These are phyloP conservation scores for Vitis cinerea DNA, from an alignment of 164 flowering plant genomes.

Conservation along the genomic window DNA sequence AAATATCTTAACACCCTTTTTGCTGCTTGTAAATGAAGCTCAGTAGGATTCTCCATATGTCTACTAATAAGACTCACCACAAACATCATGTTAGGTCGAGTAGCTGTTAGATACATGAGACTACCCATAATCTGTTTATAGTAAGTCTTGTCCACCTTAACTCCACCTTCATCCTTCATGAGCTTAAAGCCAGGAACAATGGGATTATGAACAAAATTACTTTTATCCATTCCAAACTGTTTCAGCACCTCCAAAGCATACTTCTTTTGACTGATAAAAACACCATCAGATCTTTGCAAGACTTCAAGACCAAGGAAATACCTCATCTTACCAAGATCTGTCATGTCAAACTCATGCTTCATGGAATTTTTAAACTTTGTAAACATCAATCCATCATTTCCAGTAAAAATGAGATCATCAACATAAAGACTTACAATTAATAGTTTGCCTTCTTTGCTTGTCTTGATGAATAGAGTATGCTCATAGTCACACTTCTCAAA, in stretches of 20 bases:
- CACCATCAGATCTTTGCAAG: too few relatives aligned
- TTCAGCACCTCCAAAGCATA: background rate
- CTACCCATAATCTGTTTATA: background rate
- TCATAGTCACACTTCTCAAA: too few relatives aligned
- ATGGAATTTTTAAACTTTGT: too few relatives aligned
- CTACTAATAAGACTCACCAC: too few relatives aligned
- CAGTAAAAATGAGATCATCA: background rate
- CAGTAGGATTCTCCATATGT: too few relatives aligned
- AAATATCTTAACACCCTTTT: too few relatives aligned
- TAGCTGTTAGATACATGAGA: background rate
- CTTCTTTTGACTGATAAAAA: background rate
- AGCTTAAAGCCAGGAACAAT: too few relatives aligned
- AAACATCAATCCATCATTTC: background rate
- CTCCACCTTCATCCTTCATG: background rate
- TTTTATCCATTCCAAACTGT: background rate
- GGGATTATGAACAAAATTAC: too few relatives aligned
- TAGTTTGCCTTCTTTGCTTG: background rate
- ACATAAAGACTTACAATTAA: background rate
- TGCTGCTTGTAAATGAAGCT: too few relatives aligned
- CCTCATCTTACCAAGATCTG: too few relatives aligned
- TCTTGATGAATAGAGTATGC: background rate
- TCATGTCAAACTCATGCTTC: too few relatives aligned
- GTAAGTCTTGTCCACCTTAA: background rate
- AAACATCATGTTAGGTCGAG: background rate
- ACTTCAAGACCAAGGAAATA: too few relatives aligned